Conservation (phyloP, 495 filamentous ascomycete genomes). For the Neurospora pannonica region DNA sequence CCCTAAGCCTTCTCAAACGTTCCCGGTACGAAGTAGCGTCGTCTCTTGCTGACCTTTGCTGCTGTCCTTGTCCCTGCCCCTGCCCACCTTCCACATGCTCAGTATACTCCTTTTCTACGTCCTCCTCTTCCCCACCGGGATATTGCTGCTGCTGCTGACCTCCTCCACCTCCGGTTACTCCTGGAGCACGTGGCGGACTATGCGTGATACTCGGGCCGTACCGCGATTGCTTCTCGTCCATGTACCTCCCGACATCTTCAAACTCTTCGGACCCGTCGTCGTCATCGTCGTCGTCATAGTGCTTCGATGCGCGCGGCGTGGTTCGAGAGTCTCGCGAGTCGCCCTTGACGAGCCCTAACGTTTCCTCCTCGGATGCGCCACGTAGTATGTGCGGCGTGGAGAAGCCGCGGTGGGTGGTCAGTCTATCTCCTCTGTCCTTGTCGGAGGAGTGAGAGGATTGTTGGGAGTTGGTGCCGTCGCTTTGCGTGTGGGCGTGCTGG, state of each 20-base stretch:
- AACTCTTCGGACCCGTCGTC: constrained; percentile 20
- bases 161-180: background rate
- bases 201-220: constrained; percentile 35
- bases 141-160: background rate
- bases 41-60: background rate
- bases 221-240: constrained; percentile 25
- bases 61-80: background rate
- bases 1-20: background rate
- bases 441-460: constrained; percentile 18
- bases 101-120: background rate
- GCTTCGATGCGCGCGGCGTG: constrained; percentile 30
- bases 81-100: background rate
- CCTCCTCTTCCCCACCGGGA: background rate
- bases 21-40: background rate
- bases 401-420: constrained; percentile 31
- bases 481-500: constrained; percentile 31
- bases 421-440: constrained; percentile 34
- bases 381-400: constrained; percentile 33
- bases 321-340: constrained; percentile 46
- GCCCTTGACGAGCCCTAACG: constrained; percentile 75
- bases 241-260: constrained; percentile 15
- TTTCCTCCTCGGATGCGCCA: constrained; percentile 76
- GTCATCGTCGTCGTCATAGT: constrained; percentile 23
- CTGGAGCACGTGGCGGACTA: constrained; percentile 8
- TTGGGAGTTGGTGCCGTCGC: constrained; percentile 22